Conservation (phyloP, 352 stramenopile species). For the Globisporangium nodosum region DNA sequence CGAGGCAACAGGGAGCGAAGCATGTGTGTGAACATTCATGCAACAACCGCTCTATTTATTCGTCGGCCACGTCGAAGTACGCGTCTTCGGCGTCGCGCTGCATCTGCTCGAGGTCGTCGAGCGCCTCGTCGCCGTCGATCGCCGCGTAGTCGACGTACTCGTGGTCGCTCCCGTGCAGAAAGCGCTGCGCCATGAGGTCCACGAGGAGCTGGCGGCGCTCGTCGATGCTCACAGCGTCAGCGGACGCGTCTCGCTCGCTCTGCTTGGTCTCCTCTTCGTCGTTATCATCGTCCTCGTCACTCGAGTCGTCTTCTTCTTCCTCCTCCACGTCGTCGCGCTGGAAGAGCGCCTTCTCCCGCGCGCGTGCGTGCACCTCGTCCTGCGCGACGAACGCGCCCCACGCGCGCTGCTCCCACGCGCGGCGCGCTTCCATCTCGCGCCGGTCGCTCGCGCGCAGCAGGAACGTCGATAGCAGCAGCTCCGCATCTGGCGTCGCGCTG, state of each 20-base stretch:
- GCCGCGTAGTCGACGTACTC: conserved; percentile 60
- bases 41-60: neutral
- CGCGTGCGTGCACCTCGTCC: conserved; percentile 16
- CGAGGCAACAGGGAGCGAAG: neutral
- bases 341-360: conserved; percentile 25
- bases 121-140: conserved; percentile 51
- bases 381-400: conserved; percentile 40
- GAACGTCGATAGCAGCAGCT: conserved; percentile 52
- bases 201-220: conserved; percentile 57
- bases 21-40: neutral
- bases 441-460: conserved; percentile 65
- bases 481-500: neutral
- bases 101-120: conserved; percentile 65
- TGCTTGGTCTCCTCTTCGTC: conserved; percentile 27
- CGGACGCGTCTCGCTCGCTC: conserved; percentile 4
- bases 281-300: conserved; percentile 28
- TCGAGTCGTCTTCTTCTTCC: conserved; percentile 26
- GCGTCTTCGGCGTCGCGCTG: conserved; percentile 74
- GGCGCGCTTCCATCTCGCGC: conserved; percentile 57
- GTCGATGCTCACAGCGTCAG: conserved; percentile 16
- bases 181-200: conserved; percentile 69
- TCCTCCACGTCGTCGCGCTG: conserved; percentile 33
- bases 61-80: conserved; percentile 50
- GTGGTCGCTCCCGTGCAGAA: conserved; percentile 54
- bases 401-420: conserved; percentile 47